phyloP scores from a whole-genome alignment of 176 grass and related monocot genomes.

The Ensete ventricosum region DNA sequence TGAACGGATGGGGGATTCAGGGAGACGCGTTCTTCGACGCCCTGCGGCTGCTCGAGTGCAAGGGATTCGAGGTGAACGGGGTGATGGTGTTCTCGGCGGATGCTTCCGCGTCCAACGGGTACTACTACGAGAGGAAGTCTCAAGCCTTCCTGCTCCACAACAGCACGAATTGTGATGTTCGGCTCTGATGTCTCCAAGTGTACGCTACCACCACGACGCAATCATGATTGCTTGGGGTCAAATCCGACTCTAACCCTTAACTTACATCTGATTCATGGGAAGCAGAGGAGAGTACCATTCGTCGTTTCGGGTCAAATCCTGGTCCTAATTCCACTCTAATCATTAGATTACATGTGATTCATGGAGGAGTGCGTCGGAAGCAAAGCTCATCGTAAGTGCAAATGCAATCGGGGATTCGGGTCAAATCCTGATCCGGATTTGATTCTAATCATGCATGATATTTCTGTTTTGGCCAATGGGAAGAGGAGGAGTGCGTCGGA shows the following conservation, averaged over 20 bases:
- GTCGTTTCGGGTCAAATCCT: too few relatives aligned
- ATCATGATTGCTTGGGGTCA: too few relatives aligned
- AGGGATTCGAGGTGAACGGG: slow-evolving; percentile 13
- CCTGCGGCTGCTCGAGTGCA: neutral
- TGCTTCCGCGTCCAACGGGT: neutral
- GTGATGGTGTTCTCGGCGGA: slow-evolving; percentile 17
- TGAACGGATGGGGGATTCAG: slow-evolving; percentile 16
- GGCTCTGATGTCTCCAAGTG: too few relatives aligned
- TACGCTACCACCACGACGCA: too few relatives aligned
- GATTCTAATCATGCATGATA: neutral
- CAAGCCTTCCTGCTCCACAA: slow-evolving; percentile 15
- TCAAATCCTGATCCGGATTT: neutral
- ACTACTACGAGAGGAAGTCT: slow-evolving; percentile 9
- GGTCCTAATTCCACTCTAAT: neutral
- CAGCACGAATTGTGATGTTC: neutral
- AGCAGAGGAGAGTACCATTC: too few relatives aligned
- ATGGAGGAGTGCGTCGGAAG: neutral
- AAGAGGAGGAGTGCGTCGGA: neutral
- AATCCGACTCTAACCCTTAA: neutral
- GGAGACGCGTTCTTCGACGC: slow-evolving; percentile 17
- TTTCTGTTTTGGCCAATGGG: neutral
- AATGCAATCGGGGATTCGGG: too few relatives aligned
- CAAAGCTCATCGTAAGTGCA: too few relatives aligned
- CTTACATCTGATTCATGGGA: too few relatives aligned
- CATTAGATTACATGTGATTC: too few relatives aligned